Evolutionary conservation across 306 rosid species (phyloP).

Genomic region (Geum urbanum): DNA sequence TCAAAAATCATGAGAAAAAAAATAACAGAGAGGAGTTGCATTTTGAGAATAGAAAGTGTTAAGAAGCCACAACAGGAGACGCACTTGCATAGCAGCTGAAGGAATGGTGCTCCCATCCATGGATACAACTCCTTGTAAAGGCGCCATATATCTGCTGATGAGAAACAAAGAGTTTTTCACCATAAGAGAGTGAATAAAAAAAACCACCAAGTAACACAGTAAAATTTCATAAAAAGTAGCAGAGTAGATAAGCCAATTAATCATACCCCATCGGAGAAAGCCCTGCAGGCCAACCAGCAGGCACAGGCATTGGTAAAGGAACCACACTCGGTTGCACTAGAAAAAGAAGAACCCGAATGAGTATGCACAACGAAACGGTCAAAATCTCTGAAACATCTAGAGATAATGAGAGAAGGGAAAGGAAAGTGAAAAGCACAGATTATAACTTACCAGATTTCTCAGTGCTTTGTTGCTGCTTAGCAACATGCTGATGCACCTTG

Average conservation of each 20-base stretch:
- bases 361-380: background rate
- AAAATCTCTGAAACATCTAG: background rate
- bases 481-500: conserved; percentile 46
- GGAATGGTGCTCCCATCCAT: conserved; percentile 77
- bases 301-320: conserved; percentile 65
- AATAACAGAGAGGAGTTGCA: background rate
- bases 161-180: conserved; percentile 42
- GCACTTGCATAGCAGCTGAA: conserved; percentile 71
- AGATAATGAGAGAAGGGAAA: background rate
- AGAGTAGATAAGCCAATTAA: conserved; percentile 22
- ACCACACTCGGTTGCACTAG: conserved; percentile 61
- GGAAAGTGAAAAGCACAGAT: background rate
- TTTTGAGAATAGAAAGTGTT: background rate
- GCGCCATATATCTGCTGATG: conserved; percentile 79
- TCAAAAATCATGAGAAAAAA: background rate
- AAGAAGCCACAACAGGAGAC: background rate
- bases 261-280: conserved; percentile 93
- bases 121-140: conserved; percentile 86
- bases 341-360: conserved; percentile 8
- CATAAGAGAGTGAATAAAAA: background rate
- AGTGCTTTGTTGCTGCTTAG: conserved; percentile 33
- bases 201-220: background rate
- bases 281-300: conserved; percentile 77
- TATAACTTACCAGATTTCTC: conserved; percentile 60
- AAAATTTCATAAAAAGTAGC: conserved; percentile 1